Evolutionary conservation across 176 grass and related monocot species (phyloP).

Genomic region (Oryza brachyantha): DNA sequence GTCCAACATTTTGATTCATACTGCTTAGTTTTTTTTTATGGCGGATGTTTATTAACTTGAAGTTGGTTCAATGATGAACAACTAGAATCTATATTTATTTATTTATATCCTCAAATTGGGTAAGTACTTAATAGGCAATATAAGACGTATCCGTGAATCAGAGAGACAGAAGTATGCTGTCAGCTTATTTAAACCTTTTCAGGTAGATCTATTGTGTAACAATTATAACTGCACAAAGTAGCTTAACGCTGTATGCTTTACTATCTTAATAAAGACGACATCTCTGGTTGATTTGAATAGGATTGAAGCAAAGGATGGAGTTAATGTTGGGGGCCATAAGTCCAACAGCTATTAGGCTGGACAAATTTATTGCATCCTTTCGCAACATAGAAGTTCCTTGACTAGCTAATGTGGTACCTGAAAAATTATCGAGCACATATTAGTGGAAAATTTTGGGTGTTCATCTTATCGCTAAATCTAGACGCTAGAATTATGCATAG

Average conservation of each 20-base stretch:
- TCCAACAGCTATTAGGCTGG: constrained; percentile 50
- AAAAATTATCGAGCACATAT: constrained; percentile 30
- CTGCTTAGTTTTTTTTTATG: too few relatives aligned
- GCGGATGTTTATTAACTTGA: too few relatives aligned
- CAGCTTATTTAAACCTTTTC: constrained; percentile 44
- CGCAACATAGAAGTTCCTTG: constrained; percentile 35
- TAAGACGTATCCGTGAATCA: too few relatives aligned
- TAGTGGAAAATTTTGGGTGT: constrained; percentile 13
- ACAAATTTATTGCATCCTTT: constrained; percentile 67
- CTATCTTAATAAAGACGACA: constrained; percentile 41
- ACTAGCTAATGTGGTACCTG: constrained; percentile 41
- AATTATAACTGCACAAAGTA: constrained; percentile 28
- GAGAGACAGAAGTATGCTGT: too few relatives aligned
- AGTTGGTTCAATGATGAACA: too few relatives aligned
- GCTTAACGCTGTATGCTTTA: constrained; percentile 28
- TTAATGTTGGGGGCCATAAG: constrained; percentile 57
- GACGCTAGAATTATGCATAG: constrained; percentile 1
- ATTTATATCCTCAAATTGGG: too few relatives aligned
- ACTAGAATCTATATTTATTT: too few relatives aligned
- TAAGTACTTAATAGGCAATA: too few relatives aligned
- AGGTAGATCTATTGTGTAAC: constrained; percentile 45
- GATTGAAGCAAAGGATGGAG: constrained; percentile 39
- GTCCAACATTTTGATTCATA: too few relatives aligned
- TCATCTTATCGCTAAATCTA: constrained; percentile 29
- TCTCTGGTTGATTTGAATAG: constrained; percentile 39